A percentile compares a stretch with the other conserved stretches of the same genome.
Conservation (phyloP, 148 eudicot species). For the Rhododendron molle region DNA sequence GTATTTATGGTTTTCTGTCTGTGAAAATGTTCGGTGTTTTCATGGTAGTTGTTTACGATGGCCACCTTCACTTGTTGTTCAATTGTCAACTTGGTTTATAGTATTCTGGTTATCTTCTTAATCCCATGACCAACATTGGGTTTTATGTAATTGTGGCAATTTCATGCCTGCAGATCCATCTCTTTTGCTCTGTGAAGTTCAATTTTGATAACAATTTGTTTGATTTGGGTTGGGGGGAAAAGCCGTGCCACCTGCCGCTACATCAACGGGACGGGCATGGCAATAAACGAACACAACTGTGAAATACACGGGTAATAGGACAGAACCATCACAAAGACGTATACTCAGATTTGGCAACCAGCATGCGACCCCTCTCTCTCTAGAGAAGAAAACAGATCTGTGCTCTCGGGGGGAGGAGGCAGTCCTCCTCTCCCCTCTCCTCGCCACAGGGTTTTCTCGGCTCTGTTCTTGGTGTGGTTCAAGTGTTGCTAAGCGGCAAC, state of each 20-base stretch:
- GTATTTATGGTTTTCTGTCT: conserved; percentile 31
- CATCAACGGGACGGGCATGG: not conserved
- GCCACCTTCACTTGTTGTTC: conserved; percentile 24
- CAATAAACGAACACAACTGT: not conserved
- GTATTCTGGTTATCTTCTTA: not conserved
- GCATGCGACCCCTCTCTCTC: not conserved
- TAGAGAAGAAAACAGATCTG: no score
- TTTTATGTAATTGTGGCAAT: not conserved
- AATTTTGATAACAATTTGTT: not conserved
- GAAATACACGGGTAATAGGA: not conserved
- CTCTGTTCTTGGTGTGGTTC: no score
- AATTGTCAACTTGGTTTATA: not conserved
- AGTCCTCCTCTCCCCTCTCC: no score
- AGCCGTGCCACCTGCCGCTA: not conserved
- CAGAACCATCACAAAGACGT: not conserved
- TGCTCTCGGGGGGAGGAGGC: no score
- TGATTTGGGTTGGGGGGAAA: not conserved
- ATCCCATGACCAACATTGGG: not conserved
- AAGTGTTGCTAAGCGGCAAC: no score
- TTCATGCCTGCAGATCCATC: not conserved
- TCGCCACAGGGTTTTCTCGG: no score
- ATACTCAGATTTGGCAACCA: not conserved
- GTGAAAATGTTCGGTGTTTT: conserved; percentile 4
- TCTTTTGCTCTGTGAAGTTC: not conserved
- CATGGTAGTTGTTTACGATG: conserved; percentile 10